Conservation (phyloP, 108 stramenopile species). For the Skeletonema costatum region DNA sequence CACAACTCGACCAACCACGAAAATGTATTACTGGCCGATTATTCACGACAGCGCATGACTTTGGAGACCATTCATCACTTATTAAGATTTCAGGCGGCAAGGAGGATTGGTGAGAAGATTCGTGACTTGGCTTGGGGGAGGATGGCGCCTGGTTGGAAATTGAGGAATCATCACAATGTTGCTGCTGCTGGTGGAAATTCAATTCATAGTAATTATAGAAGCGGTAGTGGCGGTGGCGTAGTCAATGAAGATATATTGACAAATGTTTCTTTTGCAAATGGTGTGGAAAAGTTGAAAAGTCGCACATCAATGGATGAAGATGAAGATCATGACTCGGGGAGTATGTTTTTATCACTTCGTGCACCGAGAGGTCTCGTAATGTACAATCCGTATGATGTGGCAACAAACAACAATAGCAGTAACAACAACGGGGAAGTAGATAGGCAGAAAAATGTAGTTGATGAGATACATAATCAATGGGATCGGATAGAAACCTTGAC, state of each 20-base stretch:
- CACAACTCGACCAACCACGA: conserved; percentile 30
- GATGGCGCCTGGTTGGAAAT: conserved; percentile 49
- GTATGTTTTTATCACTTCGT: conserved; percentile 81
- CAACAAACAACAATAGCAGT: neutral
- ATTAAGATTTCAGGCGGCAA: conserved; percentile 53
- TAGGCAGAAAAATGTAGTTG: conserved; percentile 62
- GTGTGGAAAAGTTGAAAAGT: neutral
- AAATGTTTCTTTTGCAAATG: conserved; percentile 36
- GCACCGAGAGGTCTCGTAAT: conserved; percentile 65
- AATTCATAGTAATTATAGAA: neutral
- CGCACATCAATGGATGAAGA: conserved; percentile 11
- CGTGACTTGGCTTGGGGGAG: conserved; percentile 74
- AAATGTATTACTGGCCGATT: conserved; percentile 34
- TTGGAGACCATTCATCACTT: conserved; percentile 78
- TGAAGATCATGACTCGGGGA: conserved; percentile 31
- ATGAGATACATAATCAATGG: conserved; percentile 72
- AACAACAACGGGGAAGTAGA: neutral
- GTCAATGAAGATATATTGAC: conserved; percentile 3
- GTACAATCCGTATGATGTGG: conserved; percentile 21
- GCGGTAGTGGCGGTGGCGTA: neutral
- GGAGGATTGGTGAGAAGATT: conserved; percentile 55
- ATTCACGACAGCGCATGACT: conserved; percentile 86
- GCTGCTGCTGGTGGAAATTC: neutral
- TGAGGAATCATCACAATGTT: neutral
- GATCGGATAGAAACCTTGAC: conserved; percentile 62